Conservation (phyloP, 331 rosid genomes). For the Rhamnella rubrinervis region DNA sequence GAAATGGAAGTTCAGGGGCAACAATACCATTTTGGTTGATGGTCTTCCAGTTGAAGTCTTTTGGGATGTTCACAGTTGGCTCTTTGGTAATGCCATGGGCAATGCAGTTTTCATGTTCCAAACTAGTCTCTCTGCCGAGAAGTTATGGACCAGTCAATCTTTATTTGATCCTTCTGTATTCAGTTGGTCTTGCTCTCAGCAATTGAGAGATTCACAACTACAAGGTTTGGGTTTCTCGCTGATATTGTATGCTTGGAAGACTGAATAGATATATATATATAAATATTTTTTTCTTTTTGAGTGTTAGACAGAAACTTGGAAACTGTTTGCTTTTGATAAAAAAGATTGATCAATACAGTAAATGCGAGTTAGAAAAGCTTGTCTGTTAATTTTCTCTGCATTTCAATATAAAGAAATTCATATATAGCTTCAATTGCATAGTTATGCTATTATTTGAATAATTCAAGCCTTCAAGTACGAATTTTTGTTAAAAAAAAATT, state of each 20-base stretch:
- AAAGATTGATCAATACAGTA: conserved; percentile 8
- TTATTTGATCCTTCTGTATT: conserved; percentile 40
- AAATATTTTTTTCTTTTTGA: background rate
- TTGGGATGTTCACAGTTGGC: conserved; percentile 92
- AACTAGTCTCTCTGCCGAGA: conserved; percentile 51
- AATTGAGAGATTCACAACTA: conserved; percentile 47
- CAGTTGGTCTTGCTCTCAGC: conserved; percentile 51
- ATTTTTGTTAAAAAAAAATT: too few relatives aligned
- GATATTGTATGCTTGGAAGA: conserved; percentile 81
- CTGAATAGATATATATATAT: conserved; percentile 36
- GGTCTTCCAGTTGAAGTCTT: conserved; percentile 72
- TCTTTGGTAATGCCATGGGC: conserved; percentile 61
- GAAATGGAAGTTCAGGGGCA: conserved; percentile 83
- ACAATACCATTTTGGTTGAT: conserved; percentile 65
- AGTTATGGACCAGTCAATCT: conserved; percentile 38
- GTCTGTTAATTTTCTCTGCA: background rate
- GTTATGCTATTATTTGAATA: background rate
- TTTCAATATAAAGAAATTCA: background rate
- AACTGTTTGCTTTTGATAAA: conserved; percentile 3
- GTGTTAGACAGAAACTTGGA: conserved; percentile 7
- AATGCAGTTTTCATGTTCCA: conserved; percentile 83
- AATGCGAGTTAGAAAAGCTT: conserved; percentile 1
- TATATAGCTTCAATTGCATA: background rate
- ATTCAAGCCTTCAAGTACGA: background rate
- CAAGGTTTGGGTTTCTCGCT: conserved; percentile 73